These are phyloP conservation scores for Hypoxylon sp. DNA, from an alignment of 2,329 filamentous ascomycete genomes.

Conservation along the genomic window DNA sequence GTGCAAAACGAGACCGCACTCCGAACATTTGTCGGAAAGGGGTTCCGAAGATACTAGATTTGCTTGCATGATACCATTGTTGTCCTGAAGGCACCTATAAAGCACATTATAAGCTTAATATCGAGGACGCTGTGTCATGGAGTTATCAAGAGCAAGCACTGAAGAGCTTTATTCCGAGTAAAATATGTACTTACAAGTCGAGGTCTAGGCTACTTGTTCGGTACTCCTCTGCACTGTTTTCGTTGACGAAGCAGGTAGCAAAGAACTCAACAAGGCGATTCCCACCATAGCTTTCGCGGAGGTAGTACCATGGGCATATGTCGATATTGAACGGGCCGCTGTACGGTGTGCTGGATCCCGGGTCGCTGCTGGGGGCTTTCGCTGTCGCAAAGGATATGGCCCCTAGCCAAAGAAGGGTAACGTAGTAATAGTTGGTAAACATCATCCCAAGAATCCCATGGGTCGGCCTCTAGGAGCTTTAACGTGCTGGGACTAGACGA, in stretches of 20 bases:
- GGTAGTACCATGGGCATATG: slow-evolving; percentile 11
- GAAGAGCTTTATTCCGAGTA: too few relatives aligned
- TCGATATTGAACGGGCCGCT: not conserved
- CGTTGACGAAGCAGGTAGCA: slow-evolving; percentile 1
- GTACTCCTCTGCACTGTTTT: not conserved
- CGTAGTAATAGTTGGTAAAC: not conserved
- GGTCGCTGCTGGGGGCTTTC: not conserved
- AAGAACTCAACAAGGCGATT: not conserved
- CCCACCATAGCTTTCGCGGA: not conserved
- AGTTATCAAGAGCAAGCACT: too few relatives aligned
- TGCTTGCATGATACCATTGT: not conserved
- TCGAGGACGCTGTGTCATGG: too few relatives aligned
- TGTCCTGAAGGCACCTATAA: slow-evolving; percentile 11
- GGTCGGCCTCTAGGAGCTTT: too few relatives aligned
- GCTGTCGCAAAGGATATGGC: not conserved
- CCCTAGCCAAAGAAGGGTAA: not conserved
- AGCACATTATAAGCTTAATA: too few relatives aligned
- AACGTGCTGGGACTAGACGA: too few relatives aligned
- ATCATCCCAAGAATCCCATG: too few relatives aligned
- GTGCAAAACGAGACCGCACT: not conserved
- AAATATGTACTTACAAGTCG: slow-evolving; percentile 21
- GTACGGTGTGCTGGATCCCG: not conserved
- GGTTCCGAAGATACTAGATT: not conserved
- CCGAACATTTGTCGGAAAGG: not conserved
- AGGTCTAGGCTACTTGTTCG: slow-evolving; percentile 15